A percentile compares a stretch with the other conserved stretches of the same genome.
phyloP scores from a whole-genome alignment of 2,329 filamentous ascomycete species.

The Clarireedia monteithiana region DNA sequence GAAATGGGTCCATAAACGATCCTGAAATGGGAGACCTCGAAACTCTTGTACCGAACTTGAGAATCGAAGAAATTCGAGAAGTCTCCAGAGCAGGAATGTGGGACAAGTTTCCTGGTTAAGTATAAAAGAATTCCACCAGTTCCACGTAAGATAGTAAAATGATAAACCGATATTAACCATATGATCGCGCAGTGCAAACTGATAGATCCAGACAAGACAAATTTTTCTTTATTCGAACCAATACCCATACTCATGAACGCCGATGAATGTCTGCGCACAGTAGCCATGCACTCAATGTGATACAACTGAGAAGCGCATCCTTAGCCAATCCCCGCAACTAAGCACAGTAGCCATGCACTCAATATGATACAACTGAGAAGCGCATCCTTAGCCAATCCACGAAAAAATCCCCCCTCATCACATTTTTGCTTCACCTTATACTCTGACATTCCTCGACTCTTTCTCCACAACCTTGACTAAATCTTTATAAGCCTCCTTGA shows the following conservation, averaged over 20 bases:
- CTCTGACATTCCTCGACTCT: slow-evolving; percentile 45
- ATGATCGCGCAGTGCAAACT: too few relatives aligned
- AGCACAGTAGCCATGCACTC: slow-evolving; percentile 8
- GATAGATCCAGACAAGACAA: not conserved
- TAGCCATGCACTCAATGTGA: slow-evolving; percentile 12
- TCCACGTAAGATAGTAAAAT: too few relatives aligned
- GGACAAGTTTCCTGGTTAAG: too few relatives aligned
- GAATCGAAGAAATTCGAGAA: not conserved
- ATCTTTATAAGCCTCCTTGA: slow-evolving; percentile 55
- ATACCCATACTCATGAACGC: slow-evolving; percentile 10
- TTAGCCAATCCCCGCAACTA: slow-evolving; percentile 7
- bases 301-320: slow-evolving; percentile 9
- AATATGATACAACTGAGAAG: slow-evolving; percentile 13
- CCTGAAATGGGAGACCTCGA: too few relatives aligned
- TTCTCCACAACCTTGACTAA: slow-evolving; percentile 60
- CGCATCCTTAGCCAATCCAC: slow-evolving; percentile 5
- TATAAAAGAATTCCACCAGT: too few relatives aligned
- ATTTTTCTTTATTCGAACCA: slow-evolving; percentile 7
- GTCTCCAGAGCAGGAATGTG: not conserved
- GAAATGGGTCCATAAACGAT: too few relatives aligned
- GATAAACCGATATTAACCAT: too few relatives aligned
- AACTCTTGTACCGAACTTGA: not conserved
- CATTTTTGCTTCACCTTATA: slow-evolving; percentile 15
- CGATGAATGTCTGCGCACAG: slow-evolving; percentile 6
- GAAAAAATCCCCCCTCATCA: not conserved